These are phyloP conservation scores for Candida taoyuanica DNA, from an alignment of 805 yeast genomes.

Conservation along the genomic window DNA sequence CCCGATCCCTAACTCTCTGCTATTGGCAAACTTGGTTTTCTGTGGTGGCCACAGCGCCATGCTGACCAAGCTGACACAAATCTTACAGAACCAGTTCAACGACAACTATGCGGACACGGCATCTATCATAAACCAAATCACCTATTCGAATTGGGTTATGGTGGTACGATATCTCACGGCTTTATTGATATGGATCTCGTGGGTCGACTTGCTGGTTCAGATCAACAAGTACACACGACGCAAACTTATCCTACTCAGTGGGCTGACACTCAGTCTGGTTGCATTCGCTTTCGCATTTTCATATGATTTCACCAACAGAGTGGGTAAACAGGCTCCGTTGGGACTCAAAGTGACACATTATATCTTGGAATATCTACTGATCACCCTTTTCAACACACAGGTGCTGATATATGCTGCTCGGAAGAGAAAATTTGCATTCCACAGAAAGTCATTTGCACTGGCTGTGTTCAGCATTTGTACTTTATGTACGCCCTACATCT, in stretches of 20 bases:
- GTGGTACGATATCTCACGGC: conserved; percentile 39
- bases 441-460: conserved; percentile 42
- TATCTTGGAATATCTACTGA: conserved; percentile 28
- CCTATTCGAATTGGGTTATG: conserved; percentile 33
- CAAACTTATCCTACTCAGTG: conserved; percentile 28
- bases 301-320: conserved; percentile 8
- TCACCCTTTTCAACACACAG: conserved; percentile 29
- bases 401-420: conserved; percentile 35
- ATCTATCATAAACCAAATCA: conserved; percentile 35
- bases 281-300: conserved; percentile 26
- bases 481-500: conserved; percentile 34
- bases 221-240: conserved; percentile 31
- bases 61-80: conserved; percentile 40
- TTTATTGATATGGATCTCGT: conserved; percentile 46
- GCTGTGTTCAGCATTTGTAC: conserved; percentile 41
- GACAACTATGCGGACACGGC: conserved; percentile 49
- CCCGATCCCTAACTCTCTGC: conserved; percentile 53
- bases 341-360: conserved; percentile 28
- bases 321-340: background rate
- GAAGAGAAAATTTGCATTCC: conserved; percentile 42
- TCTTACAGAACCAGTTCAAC: conserved; percentile 46
- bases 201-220: conserved; percentile 46
- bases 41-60: conserved; percentile 52
- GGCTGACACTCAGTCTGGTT: conserved; percentile 29
- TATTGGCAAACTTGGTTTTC: conserved; percentile 51